Conservation (phyloP, 2,329 filamentous ascomycete genomes). For the Cladosporium sp. region DNA sequence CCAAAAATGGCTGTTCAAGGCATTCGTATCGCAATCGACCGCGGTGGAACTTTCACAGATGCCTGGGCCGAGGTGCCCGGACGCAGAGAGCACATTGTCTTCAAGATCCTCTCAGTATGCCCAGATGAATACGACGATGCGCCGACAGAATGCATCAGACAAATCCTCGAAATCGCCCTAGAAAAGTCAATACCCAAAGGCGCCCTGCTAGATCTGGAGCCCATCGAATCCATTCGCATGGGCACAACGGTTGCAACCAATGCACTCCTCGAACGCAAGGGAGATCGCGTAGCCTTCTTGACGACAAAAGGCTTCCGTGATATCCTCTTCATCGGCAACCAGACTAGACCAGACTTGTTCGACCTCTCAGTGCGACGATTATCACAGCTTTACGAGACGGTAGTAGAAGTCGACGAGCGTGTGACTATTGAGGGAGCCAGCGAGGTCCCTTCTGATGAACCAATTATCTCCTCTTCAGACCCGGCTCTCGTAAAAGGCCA, state of each 20-base stretch:
- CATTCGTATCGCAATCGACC: constrained; percentile 57
- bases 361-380: constrained; percentile 23
- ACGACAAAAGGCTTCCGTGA: constrained; percentile 31
- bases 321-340: constrained; percentile 29
- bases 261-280: constrained; percentile 29
- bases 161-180: constrained; percentile 23
- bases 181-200: constrained; percentile 19
- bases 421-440: constrained; percentile 31
- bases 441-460: constrained; percentile 12
- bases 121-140: constrained; percentile 29
- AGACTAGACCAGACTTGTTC: constrained; percentile 31
- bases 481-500: constrained; percentile 44
- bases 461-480: constrained; percentile 26
- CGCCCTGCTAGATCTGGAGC: constrained; percentile 16
- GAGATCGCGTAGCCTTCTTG: constrained; percentile 26
- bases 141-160: constrained; percentile 29
- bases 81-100: constrained; percentile 44
- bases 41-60: constrained; percentile 84
- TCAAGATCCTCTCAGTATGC: constrained; percentile 30
- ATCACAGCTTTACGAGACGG: constrained; percentile 21
- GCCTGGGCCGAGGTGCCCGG: constrained; percentile 68
- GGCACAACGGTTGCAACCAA: constrained; percentile 33
- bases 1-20: not conserved
- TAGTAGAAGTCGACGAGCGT: constrained; percentile 24
- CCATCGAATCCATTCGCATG: constrained; percentile 25